Evolutionary conservation across 2,329 filamentous ascomycete species (phyloP), one percentile per base, ranked within the genome.

Genomic region (Ploettnerulaceae sp.): DNA sequence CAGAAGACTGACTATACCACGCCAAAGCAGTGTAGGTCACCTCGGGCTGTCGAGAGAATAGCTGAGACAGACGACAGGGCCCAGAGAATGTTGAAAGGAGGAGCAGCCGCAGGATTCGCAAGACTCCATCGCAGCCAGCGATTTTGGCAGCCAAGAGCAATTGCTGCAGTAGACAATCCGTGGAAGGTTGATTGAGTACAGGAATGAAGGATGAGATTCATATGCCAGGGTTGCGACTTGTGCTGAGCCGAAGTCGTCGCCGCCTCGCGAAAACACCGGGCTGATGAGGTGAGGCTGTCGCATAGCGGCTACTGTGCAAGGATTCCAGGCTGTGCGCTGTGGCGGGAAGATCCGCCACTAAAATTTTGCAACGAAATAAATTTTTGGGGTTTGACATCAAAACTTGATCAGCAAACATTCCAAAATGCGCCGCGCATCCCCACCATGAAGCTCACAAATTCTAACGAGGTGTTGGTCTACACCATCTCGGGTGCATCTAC

Each of bases 401-500:
- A 9, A n/a, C 8, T 29, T 26, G 24, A 45, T 17, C 18, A 45
- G 37, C 15, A 20, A 29, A 2, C 8, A 14, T 18, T 31, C 25
- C 5, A 26, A 29, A 31, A 40, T 40, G 37, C 37, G 31, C 11
- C 28, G 17, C 25, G 15, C 15, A 40, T 14, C 21, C 37, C 39
- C 55, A 64, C 45, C 50, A 91, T 91, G 87, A 89, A 89, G 73
- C 78, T 90, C 66, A 84, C 84, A 21, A 89, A 89, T 60, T 82
- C 87, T 55, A 87, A 88, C 53, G 77, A 84, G 34, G 86, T 95
- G 49, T 86, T 87, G 47, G 90, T 96, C 2, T 98, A 98, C 64
- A 97, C 93, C 45, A 87, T 98, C 61, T 89, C 91, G 28, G 94
- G 93, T 55, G 88, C 89, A 25, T 88, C 88, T 26, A 91, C 88